A percentile compares a stretch with the other conserved stretches of the same genome.
These are phyloP conservation scores for Leptomonas pyrrhocoris DNA, from an alignment of 208 protist genomes.

Conservation along the genomic window DNA sequence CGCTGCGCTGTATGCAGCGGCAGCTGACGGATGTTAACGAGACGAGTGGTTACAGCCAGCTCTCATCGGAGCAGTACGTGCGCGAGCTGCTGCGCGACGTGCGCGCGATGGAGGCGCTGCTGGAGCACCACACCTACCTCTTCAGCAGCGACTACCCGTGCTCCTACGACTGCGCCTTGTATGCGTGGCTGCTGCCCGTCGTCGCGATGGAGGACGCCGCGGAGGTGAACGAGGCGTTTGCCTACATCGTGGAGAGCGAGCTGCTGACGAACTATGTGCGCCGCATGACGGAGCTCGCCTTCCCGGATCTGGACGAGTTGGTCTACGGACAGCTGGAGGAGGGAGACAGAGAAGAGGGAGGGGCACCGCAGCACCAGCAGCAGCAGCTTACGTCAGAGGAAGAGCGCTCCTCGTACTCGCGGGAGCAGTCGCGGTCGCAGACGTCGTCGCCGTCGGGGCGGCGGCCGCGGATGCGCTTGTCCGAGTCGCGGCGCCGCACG, in stretches of 20 bases:
- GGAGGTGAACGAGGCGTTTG: slow-evolving; percentile 48
- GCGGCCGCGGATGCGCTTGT: neutral
- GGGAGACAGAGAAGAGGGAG: neutral
- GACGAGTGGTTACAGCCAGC: slow-evolving; percentile 41
- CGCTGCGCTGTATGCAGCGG: slow-evolving; percentile 34
- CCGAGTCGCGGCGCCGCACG: slow-evolving; percentile 7
- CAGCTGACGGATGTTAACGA: slow-evolving; percentile 22
- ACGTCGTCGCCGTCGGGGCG: neutral
- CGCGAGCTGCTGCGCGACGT: slow-evolving; percentile 39
- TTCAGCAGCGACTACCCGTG: slow-evolving; percentile 36
- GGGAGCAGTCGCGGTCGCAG: neutral
- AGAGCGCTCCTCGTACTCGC: slow-evolving; percentile 1
- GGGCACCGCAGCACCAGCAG: neutral
- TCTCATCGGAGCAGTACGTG: slow-evolving; percentile 50
- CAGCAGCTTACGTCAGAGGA: neutral
- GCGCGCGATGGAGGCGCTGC: slow-evolving; percentile 44
- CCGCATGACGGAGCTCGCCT: slow-evolving; percentile 49
- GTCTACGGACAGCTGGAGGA: slow-evolving; percentile 11
- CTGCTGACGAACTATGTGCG: slow-evolving; percentile 48
- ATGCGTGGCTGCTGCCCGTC: slow-evolving; percentile 55
- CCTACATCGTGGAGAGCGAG: slow-evolving; percentile 47
- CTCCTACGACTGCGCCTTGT: slow-evolving; percentile 62
- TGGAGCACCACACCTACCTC: slow-evolving; percentile 42
- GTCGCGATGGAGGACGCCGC: slow-evolving; percentile 43
- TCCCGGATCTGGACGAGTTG: slow-evolving; percentile 46